phyloP scores from a whole-genome alignment of 495 filamentous ascomycete genomes.

The Entonaema liquescens region DNA sequence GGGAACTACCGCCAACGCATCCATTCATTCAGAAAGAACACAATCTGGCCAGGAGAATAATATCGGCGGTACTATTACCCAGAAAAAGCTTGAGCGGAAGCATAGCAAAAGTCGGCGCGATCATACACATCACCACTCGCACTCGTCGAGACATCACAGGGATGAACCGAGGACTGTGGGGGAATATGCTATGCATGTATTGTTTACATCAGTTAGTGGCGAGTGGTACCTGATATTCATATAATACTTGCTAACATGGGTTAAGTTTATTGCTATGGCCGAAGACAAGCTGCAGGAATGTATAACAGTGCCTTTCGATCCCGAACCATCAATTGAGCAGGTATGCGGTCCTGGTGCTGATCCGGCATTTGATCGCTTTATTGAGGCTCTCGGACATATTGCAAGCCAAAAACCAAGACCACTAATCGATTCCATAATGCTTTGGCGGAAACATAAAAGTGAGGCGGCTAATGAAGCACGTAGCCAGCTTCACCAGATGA shows the following conservation, averaged over 20 bases:
- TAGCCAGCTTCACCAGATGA: slow-evolving; percentile 69
- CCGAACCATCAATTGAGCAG: slow-evolving; percentile 81
- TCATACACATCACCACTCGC: slow-evolving; percentile 80
- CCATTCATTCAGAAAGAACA: slow-evolving; percentile 47
- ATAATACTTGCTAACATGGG: slow-evolving; percentile 35
- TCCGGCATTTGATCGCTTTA: slow-evolving; percentile 91
- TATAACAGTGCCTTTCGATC: slow-evolving; percentile 74
- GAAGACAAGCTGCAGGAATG: slow-evolving; percentile 93
- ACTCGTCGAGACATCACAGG: slow-evolving; percentile 77
- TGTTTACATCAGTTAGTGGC: slow-evolving; percentile 83
- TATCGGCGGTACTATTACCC: slow-evolving; percentile 38
- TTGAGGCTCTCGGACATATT: slow-evolving; percentile 91
- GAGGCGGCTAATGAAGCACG: slow-evolving; percentile 76
- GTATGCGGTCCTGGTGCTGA: slow-evolving; percentile 92
- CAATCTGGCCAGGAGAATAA: slow-evolving; percentile 45
- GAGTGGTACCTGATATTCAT: background rate
- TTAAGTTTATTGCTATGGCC: slow-evolving; percentile 78
- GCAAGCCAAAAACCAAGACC: slow-evolving; percentile 92
- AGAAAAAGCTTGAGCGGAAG: slow-evolving; percentile 66
- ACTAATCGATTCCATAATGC: slow-evolving; percentile 96
- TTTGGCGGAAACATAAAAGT: slow-evolving; percentile 94
- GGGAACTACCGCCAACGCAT: slow-evolving; percentile 50
- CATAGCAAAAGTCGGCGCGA: slow-evolving; percentile 74
- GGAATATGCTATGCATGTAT: slow-evolving; percentile 94
- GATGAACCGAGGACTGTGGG: slow-evolving; percentile 88